A percentile compares a stretch with the other conserved stretches of the same genome.
phyloP scores from a whole-genome alignment of 2,329 filamentous ascomycete species.

The Verticillium nonalfalfae region DNA sequence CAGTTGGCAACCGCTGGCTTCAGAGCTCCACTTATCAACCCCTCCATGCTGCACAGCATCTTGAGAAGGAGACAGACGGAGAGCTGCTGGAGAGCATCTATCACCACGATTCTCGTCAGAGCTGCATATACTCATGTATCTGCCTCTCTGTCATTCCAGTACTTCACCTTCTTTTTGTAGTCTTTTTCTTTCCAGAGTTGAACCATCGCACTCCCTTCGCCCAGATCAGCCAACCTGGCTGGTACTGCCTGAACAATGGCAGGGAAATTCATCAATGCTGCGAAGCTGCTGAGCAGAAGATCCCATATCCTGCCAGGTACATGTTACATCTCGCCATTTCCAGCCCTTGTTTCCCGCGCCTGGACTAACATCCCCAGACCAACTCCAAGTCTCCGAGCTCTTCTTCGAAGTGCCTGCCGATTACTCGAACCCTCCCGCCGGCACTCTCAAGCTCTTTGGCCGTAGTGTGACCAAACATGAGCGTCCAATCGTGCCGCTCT shows the following conservation, averaged over 20 bases:
- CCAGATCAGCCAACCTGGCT: not conserved
- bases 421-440: slow-evolving; percentile 55
- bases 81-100: no score
- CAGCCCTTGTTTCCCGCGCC: not conserved
- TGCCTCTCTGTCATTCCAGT: no score
- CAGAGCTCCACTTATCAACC: not conserved
- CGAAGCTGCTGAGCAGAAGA: slow-evolving; percentile 32
- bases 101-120: no score
- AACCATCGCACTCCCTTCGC: no score
- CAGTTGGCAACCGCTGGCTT: not conserved
- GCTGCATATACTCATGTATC: no score
- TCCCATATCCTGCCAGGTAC: slow-evolving; percentile 30
- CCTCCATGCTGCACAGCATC: not conserved
- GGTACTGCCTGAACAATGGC: slow-evolving; percentile 2
- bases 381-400: slow-evolving; percentile 70
- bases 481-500: slow-evolving; percentile 44
- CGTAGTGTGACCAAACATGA: slow-evolving; percentile 65
- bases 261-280: slow-evolving; percentile 21
- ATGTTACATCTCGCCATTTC: not conserved
- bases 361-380: slow-evolving; percentile 42
- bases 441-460: slow-evolving; percentile 69
- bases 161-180: no score
- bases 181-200: no score
- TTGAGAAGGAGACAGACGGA: no score
- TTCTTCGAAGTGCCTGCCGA: slow-evolving; percentile 84